These are phyloP conservation scores for Aureobasidium pullulans DNA, from an alignment of 2,329 filamentous ascomycete species.

Conservation along the genomic window DNA sequence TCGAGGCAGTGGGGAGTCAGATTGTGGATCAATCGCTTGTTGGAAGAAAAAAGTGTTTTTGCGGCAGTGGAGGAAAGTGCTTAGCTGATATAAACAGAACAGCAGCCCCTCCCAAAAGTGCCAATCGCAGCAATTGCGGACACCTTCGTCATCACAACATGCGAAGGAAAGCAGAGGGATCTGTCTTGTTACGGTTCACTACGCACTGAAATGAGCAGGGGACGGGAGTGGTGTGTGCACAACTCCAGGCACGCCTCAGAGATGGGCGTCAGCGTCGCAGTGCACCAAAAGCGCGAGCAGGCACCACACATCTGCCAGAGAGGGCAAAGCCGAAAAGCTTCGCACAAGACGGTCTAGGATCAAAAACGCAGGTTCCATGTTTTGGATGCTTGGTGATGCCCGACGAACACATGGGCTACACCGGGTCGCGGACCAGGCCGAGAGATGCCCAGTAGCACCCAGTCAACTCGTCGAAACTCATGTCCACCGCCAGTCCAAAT, in stretches of 20 bases:
- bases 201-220: conserved; percentile 13
- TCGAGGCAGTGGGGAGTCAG: conserved; percentile 1
- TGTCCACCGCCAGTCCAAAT: conserved; percentile 2
- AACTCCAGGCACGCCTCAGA: conserved; percentile 11
- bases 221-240: conserved; percentile 13
- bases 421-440: conserved; percentile 9
- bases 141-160: conserved; percentile 13
- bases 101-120: not conserved
- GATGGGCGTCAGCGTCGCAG: conserved; percentile 9
- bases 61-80: conserved; percentile 8
- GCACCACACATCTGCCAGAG: conserved; percentile 1
- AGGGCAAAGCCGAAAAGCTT: conserved; percentile 9
- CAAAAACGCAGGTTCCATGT: conserved; percentile 9
- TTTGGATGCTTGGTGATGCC: conserved; percentile 11
- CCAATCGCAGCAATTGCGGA: conserved; percentile 9
- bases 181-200: conserved; percentile 12
- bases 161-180: conserved; percentile 9
- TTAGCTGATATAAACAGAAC: conserved; percentile 14
- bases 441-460: not conserved
- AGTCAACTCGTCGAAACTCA: not conserved
- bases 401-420: not conserved
- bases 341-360: conserved; percentile 3
- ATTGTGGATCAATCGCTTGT: conserved; percentile 6
- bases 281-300: conserved; percentile 2
- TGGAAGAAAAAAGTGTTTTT: conserved; percentile 11